Conservation (phyloP, 1,139 yeast genomes). For the Suhomyces anneliseae region DNA sequence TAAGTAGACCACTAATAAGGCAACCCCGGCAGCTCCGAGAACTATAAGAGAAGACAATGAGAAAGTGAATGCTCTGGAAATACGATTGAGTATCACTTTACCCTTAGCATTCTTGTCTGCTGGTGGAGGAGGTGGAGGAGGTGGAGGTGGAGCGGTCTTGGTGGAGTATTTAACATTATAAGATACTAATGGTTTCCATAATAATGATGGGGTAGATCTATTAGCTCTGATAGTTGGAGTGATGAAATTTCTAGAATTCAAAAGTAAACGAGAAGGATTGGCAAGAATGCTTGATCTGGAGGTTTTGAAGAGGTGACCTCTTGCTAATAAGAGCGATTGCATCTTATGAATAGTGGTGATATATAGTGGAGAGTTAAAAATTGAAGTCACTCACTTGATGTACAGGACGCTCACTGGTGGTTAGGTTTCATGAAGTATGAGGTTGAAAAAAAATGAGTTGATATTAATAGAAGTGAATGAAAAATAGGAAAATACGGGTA, state of each 20-base stretch:
- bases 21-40: conserved; percentile 65
- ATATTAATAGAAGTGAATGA: too few species aligned
- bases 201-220: neutral
- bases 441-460: too few species aligned
- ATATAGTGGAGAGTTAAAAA: conserved; percentile 1
- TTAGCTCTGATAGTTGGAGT: neutral
- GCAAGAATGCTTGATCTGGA: neutral
- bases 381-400: neutral
- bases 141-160: conserved; percentile 27
- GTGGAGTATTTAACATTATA: conserved; percentile 5
- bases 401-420: neutral
- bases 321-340: neutral
- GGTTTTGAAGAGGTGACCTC: conserved; percentile 2
- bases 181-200: conserved; percentile 3
- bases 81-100: conserved; percentile 33
- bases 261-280: neutral
- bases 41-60: conserved; percentile 62
- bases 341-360: neutral
- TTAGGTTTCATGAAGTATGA: too few species aligned
- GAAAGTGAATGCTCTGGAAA: conserved; percentile 60
- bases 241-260: conserved; percentile 1
- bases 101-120: conserved; percentile 45
- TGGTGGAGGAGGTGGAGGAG: conserved; percentile 43
- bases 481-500: too few species aligned
- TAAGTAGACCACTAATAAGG: conserved; percentile 71